These are phyloP conservation scores for Mycothermus thermophilus DNA, from an alignment of 495 filamentous ascomycete genomes.

Conservation along the genomic window DNA sequence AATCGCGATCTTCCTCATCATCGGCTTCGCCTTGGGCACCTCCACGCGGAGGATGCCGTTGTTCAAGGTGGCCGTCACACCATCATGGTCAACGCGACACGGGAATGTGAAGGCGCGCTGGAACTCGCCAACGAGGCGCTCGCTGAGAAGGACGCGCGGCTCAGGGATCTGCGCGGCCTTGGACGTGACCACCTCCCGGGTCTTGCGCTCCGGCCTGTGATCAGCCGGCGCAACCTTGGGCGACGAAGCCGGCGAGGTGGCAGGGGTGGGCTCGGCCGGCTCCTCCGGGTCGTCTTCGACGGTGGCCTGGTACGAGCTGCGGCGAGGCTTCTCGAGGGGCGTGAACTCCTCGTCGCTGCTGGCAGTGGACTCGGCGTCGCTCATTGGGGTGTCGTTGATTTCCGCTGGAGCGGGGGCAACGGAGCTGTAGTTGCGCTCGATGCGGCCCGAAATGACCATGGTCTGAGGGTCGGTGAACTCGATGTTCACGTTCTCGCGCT, in stretches of 20 bases:
- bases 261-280: background rate
- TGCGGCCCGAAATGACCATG: conserved; percentile 55
- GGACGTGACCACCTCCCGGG: conserved; percentile 11
- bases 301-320: conserved; percentile 25
- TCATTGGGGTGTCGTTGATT: background rate
- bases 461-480: conserved; percentile 75
- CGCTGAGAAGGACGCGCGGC: conserved; percentile 51
- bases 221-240: conserved; percentile 5
- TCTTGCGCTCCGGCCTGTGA: conserved; percentile 7
- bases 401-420: conserved; percentile 26
- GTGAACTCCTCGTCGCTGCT: conserved; percentile 7
- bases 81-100: conserved; percentile 56
- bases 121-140: conserved; percentile 74
- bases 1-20: conserved; percentile 1
- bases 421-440: conserved; percentile 41
- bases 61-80: conserved; percentile 51
- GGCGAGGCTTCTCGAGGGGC: conserved; percentile 10
- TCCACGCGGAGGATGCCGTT: conserved; percentile 49
- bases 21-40: conserved; percentile 51
- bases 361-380: background rate
- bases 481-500: conserved; percentile 62
- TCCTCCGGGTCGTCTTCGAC: conserved; percentile 18
- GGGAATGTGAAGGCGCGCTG: conserved; percentile 68
- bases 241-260: background rate
- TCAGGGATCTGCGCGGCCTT: conserved; percentile 4